phyloP scores from a whole-genome alignment of 1,284 basidiomycete genomes.

The Clitocybe nebularis region DNA sequence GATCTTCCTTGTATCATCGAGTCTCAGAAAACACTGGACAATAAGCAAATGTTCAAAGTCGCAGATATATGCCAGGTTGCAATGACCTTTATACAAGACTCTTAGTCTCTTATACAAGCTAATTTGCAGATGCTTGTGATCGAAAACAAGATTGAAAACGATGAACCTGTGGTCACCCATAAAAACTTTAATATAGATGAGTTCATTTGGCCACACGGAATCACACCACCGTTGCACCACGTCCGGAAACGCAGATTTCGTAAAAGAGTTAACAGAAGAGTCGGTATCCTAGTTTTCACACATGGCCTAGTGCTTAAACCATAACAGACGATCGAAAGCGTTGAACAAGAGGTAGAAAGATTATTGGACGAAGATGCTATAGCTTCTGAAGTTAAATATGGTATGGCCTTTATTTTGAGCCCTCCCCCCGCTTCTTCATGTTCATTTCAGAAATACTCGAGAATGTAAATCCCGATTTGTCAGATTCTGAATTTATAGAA shows the following conservation, averaged over 20 bases:
- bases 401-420: slow-evolving; percentile 34
- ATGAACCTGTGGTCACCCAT: slow-evolving; percentile 53
- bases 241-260: slow-evolving; percentile 92
- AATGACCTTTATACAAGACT: slow-evolving; percentile 9
- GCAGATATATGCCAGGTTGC: slow-evolving; percentile 94
- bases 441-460: slow-evolving; percentile 63
- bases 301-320: neutral
- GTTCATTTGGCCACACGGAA: slow-evolving; percentile 96
- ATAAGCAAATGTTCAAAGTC: slow-evolving; percentile 96
- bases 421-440: slow-evolving; percentile 7
- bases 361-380: slow-evolving; percentile 84
- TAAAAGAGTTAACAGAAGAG: slow-evolving; percentile 82
- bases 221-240: slow-evolving; percentile 91
- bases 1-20: slow-evolving; percentile 95
- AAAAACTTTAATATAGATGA: slow-evolving; percentile 88
- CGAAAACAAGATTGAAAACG: slow-evolving; percentile 70
- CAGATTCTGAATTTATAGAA: slow-evolving; percentile 82
- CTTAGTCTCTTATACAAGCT: slow-evolving; percentile 9
- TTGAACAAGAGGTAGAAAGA: slow-evolving; percentile 95
- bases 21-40: slow-evolving; percentile 95
- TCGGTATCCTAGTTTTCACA: slow-evolving; percentile 27
- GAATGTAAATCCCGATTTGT: slow-evolving; percentile 83
- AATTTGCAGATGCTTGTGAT: slow-evolving; percentile 79
- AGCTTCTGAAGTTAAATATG: slow-evolving; percentile 77
- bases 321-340: slow-evolving; percentile 86